Evolutionary conservation across 768 basidiomycete genomes (phyloP), one percentile per base, ranked within the genome.

Genomic region (Mycena kentingensis): DNA sequence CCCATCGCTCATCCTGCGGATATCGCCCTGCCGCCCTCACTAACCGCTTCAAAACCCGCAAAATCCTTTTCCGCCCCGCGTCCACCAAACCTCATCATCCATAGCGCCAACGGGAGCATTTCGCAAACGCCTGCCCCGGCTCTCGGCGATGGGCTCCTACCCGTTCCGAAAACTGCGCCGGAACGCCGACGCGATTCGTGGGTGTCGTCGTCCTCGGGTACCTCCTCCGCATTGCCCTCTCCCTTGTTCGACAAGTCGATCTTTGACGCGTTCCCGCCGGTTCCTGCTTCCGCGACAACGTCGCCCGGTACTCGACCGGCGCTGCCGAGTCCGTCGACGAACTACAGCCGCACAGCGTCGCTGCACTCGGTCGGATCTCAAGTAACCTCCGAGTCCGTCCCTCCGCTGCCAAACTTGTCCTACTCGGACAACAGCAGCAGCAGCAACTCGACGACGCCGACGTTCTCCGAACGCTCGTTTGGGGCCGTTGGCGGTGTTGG

Each of bases 211-310:
- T 70, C 74, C 8, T 67, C 78, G 26, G 50, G 70, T 16, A 64
- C 74, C 31, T 73, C 75, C 2, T 73, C 51, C 37, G 46, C 49
- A 16, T 22, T 38, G 18, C 70, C 64, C 54, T 81, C 73, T 55
- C 81, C 70, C 44, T 60, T 76, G 22, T 78, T 88, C 36, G 84
- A 85, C 62, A 71, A 73, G 54, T 79, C 79, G 11, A 68, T 87
- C 21, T 87, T 84, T 57, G 87, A 88, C 52, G 79, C 85, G 6
- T 89, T 90, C 67, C 88, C 88, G 21, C 79, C 79, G 28, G 87
- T 89, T 5, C 87, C 88, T 2, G 72, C 77, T 26, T 27, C 67
- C 65, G 26, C 60, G 52, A 26, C 52, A 10, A 16, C 10, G 31
- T 32, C 31, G 31, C 16, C 31, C 16, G 8, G 10, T 8, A 32